These are phyloP conservation scores for Fistulina hepatica DNA, from an alignment of 1,284 basidiomycete species.

Conservation along the genomic window DNA sequence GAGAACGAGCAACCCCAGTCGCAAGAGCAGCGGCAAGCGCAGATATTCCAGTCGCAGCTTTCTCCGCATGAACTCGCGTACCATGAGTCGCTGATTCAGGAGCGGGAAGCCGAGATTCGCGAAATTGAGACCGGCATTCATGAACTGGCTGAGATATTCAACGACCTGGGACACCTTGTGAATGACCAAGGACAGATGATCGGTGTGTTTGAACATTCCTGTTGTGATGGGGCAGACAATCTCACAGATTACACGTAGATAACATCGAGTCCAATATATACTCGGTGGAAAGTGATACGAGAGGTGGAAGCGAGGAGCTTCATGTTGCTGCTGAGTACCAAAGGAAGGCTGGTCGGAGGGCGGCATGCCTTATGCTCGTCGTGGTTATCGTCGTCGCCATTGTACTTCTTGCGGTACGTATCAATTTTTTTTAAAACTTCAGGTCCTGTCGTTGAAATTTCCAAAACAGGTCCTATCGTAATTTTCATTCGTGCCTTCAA, in stretches of 20 bases:
- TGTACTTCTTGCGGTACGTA: conserved; percentile 83
- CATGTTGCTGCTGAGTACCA: conserved; percentile 91
- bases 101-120: conserved; percentile 89
- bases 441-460: no score
- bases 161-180: conserved; percentile 91
- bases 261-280: conserved; percentile 96
- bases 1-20: conserved; percentile 27
- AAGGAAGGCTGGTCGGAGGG: conserved; percentile 83
- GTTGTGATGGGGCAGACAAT: no score
- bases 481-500: no score
- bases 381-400: conserved; percentile 81
- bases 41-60: conserved; percentile 61
- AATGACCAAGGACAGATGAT: conserved; percentile 93
- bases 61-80: conserved; percentile 89
- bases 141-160: conserved; percentile 94
- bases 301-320: conserved; percentile 80
- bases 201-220: conserved; percentile 42
- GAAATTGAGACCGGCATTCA: conserved; percentile 98
- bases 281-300: conserved; percentile 76
- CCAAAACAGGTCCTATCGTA: no score
- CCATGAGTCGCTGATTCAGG: conserved; percentile 92
- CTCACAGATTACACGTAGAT: conserved; percentile 38
- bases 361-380: conserved; percentile 83
- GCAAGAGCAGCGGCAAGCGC: conserved; percentile 56
- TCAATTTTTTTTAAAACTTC: background rate